These are phyloP conservation scores for Litchi chinensis DNA, from an alignment of 345 rosid species.

Conservation along the genomic window DNA sequence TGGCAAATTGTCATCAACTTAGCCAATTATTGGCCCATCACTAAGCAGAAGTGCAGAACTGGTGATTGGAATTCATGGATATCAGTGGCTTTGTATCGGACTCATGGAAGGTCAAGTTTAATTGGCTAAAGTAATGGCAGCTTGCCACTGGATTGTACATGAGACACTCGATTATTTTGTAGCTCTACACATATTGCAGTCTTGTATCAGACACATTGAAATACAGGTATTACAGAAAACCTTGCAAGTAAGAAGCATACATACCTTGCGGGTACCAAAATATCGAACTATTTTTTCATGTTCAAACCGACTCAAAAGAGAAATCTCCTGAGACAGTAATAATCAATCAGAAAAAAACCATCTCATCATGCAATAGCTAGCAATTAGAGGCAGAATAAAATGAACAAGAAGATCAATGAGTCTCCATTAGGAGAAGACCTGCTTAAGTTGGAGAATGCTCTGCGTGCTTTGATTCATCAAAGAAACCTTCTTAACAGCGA, in stretches of 20 bases:
- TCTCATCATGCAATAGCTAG: background rate
- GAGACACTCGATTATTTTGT: background rate
- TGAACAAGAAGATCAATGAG: background rate
- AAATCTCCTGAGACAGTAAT: constrained; percentile 68
- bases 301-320: constrained; percentile 74
- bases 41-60: background rate
- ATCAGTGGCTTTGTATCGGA: background rate
- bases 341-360: background rate
- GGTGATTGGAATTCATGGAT: background rate
- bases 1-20: background rate
- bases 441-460: constrained; percentile 77
- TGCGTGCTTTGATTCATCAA: constrained; percentile 79
- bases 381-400: background rate
- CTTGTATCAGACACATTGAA: background rate
- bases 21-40: background rate
- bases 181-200: background rate
- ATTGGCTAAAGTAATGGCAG: too few relatives aligned
- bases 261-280: constrained; percentile 77
- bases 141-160: background rate
- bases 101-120: background rate
- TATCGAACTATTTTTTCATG: constrained; percentile 85
- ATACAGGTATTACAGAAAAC: background rate
- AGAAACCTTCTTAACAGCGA: constrained; percentile 90
- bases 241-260: background rate
- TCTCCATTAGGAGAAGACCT: constrained; percentile 35